phyloP scores from a whole-genome alignment of 192 early-diverging fungal genomes.

The Endogone sp. region DNA sequence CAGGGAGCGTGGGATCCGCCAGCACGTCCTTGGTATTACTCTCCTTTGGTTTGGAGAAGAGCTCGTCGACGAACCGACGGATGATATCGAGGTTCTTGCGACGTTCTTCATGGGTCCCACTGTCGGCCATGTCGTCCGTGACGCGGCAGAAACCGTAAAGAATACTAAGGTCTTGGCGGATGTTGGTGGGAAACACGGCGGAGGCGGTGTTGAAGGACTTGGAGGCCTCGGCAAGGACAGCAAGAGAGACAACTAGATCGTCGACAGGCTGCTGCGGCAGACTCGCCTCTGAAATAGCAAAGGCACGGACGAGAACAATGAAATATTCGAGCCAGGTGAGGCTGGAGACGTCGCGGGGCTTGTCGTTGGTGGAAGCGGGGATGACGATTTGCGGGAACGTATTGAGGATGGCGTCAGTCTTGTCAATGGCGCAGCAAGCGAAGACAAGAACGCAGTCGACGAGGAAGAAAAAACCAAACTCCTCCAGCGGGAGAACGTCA shows the following conservation, averaged over 20 bases:
- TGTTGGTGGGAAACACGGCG: constrained; percentile 20
- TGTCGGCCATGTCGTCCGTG: constrained; percentile 34
- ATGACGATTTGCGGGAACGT: constrained; percentile 8
- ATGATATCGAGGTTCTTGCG: constrained; percentile 11
- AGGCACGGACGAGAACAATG: constrained; percentile 5
- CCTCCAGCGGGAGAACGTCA: constrained; percentile 44
- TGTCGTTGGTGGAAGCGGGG: neutral
- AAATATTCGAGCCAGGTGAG: constrained; percentile 3
- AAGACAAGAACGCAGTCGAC: constrained; percentile 34
- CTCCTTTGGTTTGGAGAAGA: constrained; percentile 19
- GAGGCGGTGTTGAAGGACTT: constrained; percentile 31
- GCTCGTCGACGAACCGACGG: constrained; percentile 18
- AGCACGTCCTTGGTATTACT: no score
- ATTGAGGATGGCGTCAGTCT: constrained; percentile 18
- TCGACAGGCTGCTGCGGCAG: constrained; percentile 4
- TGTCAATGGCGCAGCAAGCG: constrained; percentile 28
- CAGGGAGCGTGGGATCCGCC: constrained; percentile 7
- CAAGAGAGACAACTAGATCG: constrained; percentile 17
- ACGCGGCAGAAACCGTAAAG: constrained; percentile 34
- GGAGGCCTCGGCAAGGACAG: constrained; percentile 15
- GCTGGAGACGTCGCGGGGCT: neutral
- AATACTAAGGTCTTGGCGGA: constrained; percentile 26
- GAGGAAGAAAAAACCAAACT: constrained; percentile 44
- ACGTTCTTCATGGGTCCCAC: constrained; percentile 6
- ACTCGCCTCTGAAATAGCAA: constrained; percentile 13